Evolutionary conservation across 2,329 filamentous ascomycete genomes (phyloP), one percentile per base, ranked within the genome.

Genomic region (Trichoderma sp.): DNA sequence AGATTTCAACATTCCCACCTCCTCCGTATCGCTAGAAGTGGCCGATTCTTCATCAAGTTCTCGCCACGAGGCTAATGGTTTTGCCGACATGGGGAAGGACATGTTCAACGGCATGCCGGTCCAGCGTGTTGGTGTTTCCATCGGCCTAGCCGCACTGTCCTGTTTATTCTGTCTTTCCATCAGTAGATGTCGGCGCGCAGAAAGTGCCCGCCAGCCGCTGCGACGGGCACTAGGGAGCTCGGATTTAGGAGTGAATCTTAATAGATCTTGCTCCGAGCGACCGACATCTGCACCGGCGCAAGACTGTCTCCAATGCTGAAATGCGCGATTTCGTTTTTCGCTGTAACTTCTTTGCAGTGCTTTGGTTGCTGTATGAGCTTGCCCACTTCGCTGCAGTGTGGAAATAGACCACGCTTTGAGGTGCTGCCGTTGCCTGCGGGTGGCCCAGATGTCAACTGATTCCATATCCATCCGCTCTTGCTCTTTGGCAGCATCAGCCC

Each of bases 51-150:
- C 79, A 57, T 81, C 76, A 6, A 73, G 74, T 74, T 81, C 80
- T 64, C 74, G 77, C 15, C 81, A 73, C 15, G 80, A 74, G 18
- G 78, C 76, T 75, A 81, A 81, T 15, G 76, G 75, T 30, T 76
- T 76, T 26, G 77, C 69, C 11, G 76, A 73, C 26, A 79, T 51
- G 3, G 77, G 75, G 34, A 79, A 81, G 7, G 80, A 77, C 73
- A 83, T 79, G 6, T 82, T 79, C 34, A 82, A 78, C 7, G 82
- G 78, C 65, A 82, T 78, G 4, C 85, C 82, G 3, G 83, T 85
- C 80, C 84, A 83, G 64, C 83, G 83, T n/a, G 84, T 86, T 2
- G 84, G 84, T 8, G 84, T 86, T 62, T 82, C 81, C 15, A 82
- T 70, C 7, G 76, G 71, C 60, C 73, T 77, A 24, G 72, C 70